A percentile compares a stretch with the other conserved stretches of the same genome.
These are phyloP conservation scores for Talaromyces funiculosus DNA, from an alignment of 2,329 filamentous ascomycete genomes.

Conservation along the genomic window DNA sequence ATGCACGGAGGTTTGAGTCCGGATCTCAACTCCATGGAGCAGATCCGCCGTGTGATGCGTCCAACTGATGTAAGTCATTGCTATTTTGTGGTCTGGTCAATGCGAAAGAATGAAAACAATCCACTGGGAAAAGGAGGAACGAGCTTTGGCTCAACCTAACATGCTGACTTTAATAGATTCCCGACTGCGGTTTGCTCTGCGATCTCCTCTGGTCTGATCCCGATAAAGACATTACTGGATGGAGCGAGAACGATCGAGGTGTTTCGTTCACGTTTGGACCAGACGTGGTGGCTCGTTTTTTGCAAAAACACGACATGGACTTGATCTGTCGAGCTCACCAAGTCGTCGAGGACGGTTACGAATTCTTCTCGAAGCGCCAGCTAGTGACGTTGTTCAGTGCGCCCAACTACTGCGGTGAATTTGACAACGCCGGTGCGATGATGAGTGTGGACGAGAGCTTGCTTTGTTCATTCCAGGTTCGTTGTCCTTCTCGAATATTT, in stretches of 20 bases:
- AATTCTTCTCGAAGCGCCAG: conserved; percentile 98
- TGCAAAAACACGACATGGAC: conserved; percentile 99
- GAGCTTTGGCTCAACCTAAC: conserved; percentile 30
- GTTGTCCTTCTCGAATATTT: conserved; percentile 14
- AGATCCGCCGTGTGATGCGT: conserved; percentile 97
- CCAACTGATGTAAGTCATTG: conserved; percentile 87
- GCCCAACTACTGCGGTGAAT: conserved; percentile 98
- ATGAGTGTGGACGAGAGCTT: conserved; percentile 99
- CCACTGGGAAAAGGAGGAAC: conserved; percentile 2
- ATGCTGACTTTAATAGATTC: conserved; percentile 63
- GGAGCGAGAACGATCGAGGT: conserved; percentile 98
- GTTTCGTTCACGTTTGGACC: conserved; percentile 98
- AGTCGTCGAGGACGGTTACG: conserved; percentile 97
- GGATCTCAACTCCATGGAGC: conserved; percentile 98
- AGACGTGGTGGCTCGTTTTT: conserved; percentile 92
- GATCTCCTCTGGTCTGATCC: conserved; percentile 98
- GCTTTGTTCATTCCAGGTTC: conserved; percentile 96
- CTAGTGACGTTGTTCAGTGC: conserved; percentile 96
- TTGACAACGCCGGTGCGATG: conserved; percentile 98
- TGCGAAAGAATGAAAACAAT: neutral
- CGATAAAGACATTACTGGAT: conserved; percentile 98
- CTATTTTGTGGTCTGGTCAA: conserved; percentile 5
- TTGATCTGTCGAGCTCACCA: conserved; percentile 98
- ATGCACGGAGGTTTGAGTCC: conserved; percentile 98
- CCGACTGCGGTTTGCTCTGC: conserved; percentile 93